These are phyloP conservation scores for Cicer yamashitae DNA, from an alignment of 306 rosid species.

Conservation along the genomic window DNA sequence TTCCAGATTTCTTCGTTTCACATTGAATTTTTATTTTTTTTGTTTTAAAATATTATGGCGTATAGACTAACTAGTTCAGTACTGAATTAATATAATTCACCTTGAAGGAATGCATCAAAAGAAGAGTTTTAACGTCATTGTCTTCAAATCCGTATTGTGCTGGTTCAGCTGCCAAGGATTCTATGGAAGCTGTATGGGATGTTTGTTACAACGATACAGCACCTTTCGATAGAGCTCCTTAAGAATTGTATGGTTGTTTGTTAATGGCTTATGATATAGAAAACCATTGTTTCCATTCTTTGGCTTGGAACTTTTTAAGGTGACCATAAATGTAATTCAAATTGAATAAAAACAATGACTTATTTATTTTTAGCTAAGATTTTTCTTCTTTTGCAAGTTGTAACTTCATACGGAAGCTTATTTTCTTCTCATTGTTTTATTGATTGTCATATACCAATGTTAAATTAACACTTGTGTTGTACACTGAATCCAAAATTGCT, in stretches of 20 bases:
- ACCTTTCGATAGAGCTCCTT: slow-evolving; percentile 86
- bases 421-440: background rate
- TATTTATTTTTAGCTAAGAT: background rate
- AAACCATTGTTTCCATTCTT: slow-evolving; percentile 40
- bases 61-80: slow-evolving; percentile 29
- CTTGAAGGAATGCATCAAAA: slow-evolving; percentile 83
- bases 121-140: slow-evolving; percentile 82
- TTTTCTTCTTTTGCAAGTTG: background rate
- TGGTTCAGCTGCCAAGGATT: slow-evolving; percentile 69
- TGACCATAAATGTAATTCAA: slow-evolving; percentile 27
- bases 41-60: background rate
- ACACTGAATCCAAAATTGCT: background rate
- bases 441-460: background rate
- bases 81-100: slow-evolving; percentile 34
- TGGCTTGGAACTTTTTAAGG: slow-evolving; percentile 15
- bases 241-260: slow-evolving; percentile 22
- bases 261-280: slow-evolving; percentile 29
- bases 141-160: slow-evolving; percentile 66
- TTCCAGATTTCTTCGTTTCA: background rate
- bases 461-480: background rate
- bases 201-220: slow-evolving; percentile 80
- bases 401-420: background rate
- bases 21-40: background rate
- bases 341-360: slow-evolving; percentile 6
- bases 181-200: slow-evolving; percentile 95